Evolutionary conservation across 164 flowering plant species (phyloP), one percentile per base, ranked within the genome.

Genomic region (Chimonanthus praecox): DNA sequence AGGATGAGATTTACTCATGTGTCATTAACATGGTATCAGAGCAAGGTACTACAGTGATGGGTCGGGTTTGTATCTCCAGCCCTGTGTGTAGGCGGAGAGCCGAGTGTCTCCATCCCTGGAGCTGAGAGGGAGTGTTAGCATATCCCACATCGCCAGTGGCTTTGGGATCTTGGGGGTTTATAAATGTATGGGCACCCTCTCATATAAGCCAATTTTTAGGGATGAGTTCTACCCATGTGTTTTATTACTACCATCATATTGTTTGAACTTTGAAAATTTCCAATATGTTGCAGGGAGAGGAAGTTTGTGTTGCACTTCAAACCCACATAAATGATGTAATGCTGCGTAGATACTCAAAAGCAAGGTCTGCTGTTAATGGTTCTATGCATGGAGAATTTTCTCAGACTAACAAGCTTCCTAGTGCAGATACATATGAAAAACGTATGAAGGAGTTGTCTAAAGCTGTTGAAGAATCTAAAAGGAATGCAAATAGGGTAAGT

Each of bases 291-390:
- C 77, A 96, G 99, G 99, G 99, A 66, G 99, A 96, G 81, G 99
- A 96, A 80, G 88, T 96, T 48, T 96, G 99, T 87, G 97, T 96
- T 73, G 99, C 98, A 74, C 92, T 96, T 78, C 99, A 96, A 82
- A 94, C 99, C 68, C 99, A 96, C 78, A 96, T 96, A 83, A 96
- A 96, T 83, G 98, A 96, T 82, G 99, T 96, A 67, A 94, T 96
- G 99, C 78, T 96, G 70, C 95, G 99, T 2, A 90, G 98, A 49
- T 94, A 94, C 81, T 94, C 99, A 18, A 96, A 94, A 76, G 96
- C 96, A 20, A 88, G 96, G 11, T 80, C 98, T 74, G 71, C 80
- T 80, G 86, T 89, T 50, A 81, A 80, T 77, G 84, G 86, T 65
- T 84, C 92, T 20, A 66, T 78, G 13, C 89, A 88, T 81, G 99